phyloP scores from a whole-genome alignment of 116 monocot species.

The Dioscorea cayenensis region DNA sequence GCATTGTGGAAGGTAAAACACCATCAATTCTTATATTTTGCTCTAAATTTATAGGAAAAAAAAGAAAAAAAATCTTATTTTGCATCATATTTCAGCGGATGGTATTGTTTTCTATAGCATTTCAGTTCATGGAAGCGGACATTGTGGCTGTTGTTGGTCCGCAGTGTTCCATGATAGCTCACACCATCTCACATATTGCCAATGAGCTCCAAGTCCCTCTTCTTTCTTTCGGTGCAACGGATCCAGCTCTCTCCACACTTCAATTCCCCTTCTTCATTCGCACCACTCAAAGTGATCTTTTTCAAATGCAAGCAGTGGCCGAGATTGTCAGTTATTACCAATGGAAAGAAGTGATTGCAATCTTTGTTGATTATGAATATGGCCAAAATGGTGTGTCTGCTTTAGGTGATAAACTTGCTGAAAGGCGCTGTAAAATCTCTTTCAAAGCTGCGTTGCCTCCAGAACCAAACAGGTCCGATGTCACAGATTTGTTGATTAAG shows the following conservation, averaged over 20 bases:
- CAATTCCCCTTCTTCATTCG: slow-evolving; percentile 54
- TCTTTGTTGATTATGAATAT: slow-evolving; percentile 57
- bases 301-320: slow-evolving; percentile 55
- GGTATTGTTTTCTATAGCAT: slow-evolving; percentile 20
- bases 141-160: slow-evolving; percentile 48
- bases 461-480: slow-evolving; percentile 17
- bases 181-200: slow-evolving; percentile 42
- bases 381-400: slow-evolving; percentile 46
- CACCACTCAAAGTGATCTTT: slow-evolving; percentile 50
- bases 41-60: background rate
- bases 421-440: slow-evolving; percentile 30
- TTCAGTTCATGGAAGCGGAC: slow-evolving; percentile 64
- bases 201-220: slow-evolving; percentile 63
- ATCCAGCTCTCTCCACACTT: slow-evolving; percentile 47
- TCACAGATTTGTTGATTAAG: slow-evolving; percentile 27
- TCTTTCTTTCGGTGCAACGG: slow-evolving; percentile 46
- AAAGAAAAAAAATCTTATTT: background rate
- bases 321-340: slow-evolving; percentile 43
- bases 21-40: background rate
- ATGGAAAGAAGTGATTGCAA: slow-evolving; percentile 43
- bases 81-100: background rate
- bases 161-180: slow-evolving; percentile 51
- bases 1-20: slow-evolving; percentile 40
- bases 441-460: slow-evolving; percentile 40
- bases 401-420: slow-evolving; percentile 42